Conservation (phyloP, 1,139 yeast species). For the Zygotorulaspora mrakii region DNA sequence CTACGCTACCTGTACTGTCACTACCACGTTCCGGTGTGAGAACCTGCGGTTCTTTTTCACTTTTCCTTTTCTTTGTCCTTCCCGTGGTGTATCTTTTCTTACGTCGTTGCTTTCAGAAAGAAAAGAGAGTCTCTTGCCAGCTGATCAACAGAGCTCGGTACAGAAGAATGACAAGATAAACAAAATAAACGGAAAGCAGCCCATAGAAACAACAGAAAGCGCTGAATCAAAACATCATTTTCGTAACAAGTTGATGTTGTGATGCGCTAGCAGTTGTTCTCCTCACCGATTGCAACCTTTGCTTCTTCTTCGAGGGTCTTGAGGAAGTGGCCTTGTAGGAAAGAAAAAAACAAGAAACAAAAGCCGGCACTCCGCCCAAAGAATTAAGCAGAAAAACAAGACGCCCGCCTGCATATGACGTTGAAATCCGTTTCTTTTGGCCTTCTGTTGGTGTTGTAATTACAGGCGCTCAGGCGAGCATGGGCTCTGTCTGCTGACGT, state of each 20-base stretch:
- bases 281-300: not conserved
- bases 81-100: slow-evolving; percentile 1
- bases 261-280: not conserved
- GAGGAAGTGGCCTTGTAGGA: not conserved
- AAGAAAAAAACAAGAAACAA: slow-evolving; percentile 4
- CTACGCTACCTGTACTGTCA: not conserved
- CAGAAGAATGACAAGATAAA: slow-evolving; percentile 1
- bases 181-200: not conserved
- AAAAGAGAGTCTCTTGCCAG: not conserved
- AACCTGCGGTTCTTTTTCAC: slow-evolving; percentile 4
- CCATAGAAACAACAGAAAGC: too few species aligned
- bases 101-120: slow-evolving; percentile 4
- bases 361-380: not conserved
- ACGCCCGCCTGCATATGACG: slow-evolving; percentile 4
- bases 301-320: slow-evolving; percentile 4
- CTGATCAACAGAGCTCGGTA: not conserved
- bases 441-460: too few species aligned
- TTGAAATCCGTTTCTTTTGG: not conserved
- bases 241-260: too few species aligned
- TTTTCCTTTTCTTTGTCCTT: not conserved
- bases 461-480: slow-evolving; percentile 1
- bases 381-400: slow-evolving; percentile 1
- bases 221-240: too few species aligned
- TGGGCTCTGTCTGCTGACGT: slow-evolving; percentile 3
- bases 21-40: slow-evolving; percentile 3